Evolutionary conservation across 768 basidiomycete genomes (phyloP).

Genomic region (Auriscalpium vulgare): DNA sequence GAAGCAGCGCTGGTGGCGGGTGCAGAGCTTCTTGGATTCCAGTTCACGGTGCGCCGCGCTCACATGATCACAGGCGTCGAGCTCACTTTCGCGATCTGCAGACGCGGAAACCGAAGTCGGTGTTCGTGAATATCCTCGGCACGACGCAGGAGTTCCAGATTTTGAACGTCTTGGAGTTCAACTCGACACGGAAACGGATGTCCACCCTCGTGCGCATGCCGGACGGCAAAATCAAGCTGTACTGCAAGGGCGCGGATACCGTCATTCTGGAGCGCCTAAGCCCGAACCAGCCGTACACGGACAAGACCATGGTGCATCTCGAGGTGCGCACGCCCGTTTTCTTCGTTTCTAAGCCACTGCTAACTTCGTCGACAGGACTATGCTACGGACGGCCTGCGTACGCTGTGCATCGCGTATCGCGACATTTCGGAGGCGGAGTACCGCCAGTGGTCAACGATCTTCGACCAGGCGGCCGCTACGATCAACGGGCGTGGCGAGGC

Average conservation of each 20-base stretch:
- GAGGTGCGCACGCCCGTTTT: slow-evolving; percentile 47
- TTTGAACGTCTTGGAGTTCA: slow-evolving; percentile 97
- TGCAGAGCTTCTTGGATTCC: slow-evolving; percentile 86
- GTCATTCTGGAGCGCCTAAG: slow-evolving; percentile 93
- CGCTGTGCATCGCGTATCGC: slow-evolving; percentile 92
- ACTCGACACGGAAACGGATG: slow-evolving; percentile 96
- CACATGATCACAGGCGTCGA: slow-evolving; percentile 13
- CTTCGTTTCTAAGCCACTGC: background rate
- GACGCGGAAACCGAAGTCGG: slow-evolving; percentile 94
- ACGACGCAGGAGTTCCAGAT: slow-evolving; percentile 75
- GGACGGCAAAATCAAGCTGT: slow-evolving; percentile 88
- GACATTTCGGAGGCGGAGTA: slow-evolving; percentile 92
- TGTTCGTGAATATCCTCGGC: slow-evolving; percentile 79
- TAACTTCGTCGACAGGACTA: slow-evolving; percentile 55
- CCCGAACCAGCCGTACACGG: slow-evolving; percentile 75
- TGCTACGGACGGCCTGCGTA: slow-evolving; percentile 93
- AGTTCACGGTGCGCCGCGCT: slow-evolving; percentile 71
- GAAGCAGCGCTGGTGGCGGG: slow-evolving; percentile 95
- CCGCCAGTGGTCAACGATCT: slow-evolving; percentile 77
- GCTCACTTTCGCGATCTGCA: slow-evolving; percentile 25
- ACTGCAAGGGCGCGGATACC: slow-evolving; percentile 96
- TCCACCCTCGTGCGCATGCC: slow-evolving; percentile 86
- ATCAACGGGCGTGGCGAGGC: slow-evolving; percentile 94
- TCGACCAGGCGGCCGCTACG: slow-evolving; percentile 89
- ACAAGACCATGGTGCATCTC: slow-evolving; percentile 81